These are phyloP conservation scores for cucumber (Cucumis sativus) DNA, from an alignment of 306 rosid genomes.

Conservation along the genomic window Cucumber_9930_V3 NC_026655.2:23979001-23979500, in stretches of 20 bases:
- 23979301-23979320: not conserved
- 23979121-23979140: conserved; percentile 60
- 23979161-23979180: not conserved
- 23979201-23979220: not conserved
- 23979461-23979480: not conserved
- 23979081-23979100: conserved; percentile 26
- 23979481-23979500: not conserved
- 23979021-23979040: conserved; percentile 42
- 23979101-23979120: conserved; percentile 35
- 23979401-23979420: not conserved
- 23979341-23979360: not conserved
- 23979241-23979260: not conserved
- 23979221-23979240: not conserved
- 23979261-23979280: conserved; percentile 1
- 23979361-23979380: not conserved
- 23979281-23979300: conserved; percentile 9
- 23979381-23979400: not conserved
- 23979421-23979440: not conserved
- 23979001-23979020: conserved; percentile 28
- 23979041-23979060: conserved; percentile 25
- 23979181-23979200: not conserved
- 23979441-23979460: not conserved
- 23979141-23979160: conserved; percentile 31
- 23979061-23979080: conserved; percentile 12
- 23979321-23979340: not conserved